Evolutionary conservation across 345 rosid species (phyloP).

Genomic region (Populus simonii): DNA sequence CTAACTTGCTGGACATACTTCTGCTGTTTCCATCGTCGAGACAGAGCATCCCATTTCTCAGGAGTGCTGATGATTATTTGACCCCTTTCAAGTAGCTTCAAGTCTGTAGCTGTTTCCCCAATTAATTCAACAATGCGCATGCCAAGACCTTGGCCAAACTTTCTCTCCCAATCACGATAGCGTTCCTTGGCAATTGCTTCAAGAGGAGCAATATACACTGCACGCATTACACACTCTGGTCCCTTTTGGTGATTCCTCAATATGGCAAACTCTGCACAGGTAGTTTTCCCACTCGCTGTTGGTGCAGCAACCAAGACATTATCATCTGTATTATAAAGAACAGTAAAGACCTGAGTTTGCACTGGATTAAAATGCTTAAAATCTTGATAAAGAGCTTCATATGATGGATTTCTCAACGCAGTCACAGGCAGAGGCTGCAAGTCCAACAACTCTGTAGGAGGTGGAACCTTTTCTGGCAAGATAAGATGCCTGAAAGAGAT

Average conservation of each 20-base stretch:
- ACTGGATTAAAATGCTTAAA: slow-evolving; percentile 96
- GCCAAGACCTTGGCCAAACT: slow-evolving; percentile 83
- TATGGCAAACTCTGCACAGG: slow-evolving; percentile 90
- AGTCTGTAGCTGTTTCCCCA: slow-evolving; percentile 77
- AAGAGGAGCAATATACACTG: slow-evolving; percentile 83
- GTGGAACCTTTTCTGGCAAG: slow-evolving; percentile 95
- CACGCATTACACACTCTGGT: slow-evolving; percentile 60
- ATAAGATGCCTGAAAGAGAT: slow-evolving; percentile 93
- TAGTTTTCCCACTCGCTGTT: slow-evolving; percentile 95
- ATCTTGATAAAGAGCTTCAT: slow-evolving; percentile 77
- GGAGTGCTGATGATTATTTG: slow-evolving; percentile 87
- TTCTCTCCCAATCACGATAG: slow-evolving; percentile 74
- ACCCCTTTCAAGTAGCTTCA: slow-evolving; percentile 82
- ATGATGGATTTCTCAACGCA: slow-evolving; percentile 81
- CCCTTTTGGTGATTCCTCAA: slow-evolving; percentile 87
- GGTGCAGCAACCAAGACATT: slow-evolving; percentile 96
- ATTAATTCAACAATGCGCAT: slow-evolving; percentile 79
- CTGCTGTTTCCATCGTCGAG: slow-evolving; percentile 91
- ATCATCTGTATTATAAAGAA: slow-evolving; percentile 79
- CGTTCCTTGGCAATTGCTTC: slow-evolving; percentile 89
- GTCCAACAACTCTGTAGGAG: slow-evolving; percentile 93
- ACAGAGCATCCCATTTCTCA: slow-evolving; percentile 96
- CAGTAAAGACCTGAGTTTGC: slow-evolving; percentile 94
- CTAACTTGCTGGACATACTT: slow-evolving; percentile 87
- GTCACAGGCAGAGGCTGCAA: slow-evolving; percentile 93